phyloP scores from a whole-genome alignment of 108 stramenopile species.

The Skeletonema marinoi region DNA sequence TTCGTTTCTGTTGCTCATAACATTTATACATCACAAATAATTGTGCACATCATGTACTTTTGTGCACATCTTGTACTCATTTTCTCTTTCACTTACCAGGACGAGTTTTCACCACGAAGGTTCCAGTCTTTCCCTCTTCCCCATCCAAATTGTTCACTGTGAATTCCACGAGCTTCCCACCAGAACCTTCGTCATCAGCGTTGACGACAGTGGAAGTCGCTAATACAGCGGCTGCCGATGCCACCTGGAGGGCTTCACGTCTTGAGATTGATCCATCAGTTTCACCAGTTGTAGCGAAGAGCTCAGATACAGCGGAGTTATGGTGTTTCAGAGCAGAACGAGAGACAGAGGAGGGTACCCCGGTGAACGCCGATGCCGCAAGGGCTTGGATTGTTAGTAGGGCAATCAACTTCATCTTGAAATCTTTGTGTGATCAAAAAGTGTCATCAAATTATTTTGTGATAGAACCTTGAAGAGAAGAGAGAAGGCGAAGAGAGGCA shows the following conservation, averaged over 20 bases:
- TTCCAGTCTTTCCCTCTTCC: conserved; percentile 59
- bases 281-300: conserved; percentile 12
- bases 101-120: conserved; percentile 65
- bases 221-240: conserved; percentile 9
- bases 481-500: no score
- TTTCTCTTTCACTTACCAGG: conserved; percentile 29
- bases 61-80: neutral
- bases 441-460: no score
- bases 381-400: conserved; percentile 21
- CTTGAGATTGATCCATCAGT: conserved; percentile 8
- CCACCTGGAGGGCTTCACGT: conserved; percentile 16
- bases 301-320: neutral
- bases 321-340: neutral
- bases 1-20: no score
- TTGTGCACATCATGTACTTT: no score
- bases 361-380: conserved; percentile 20
- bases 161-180: conserved; percentile 61
- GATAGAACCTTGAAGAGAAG: no score
- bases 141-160: conserved; percentile 74
- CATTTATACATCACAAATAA: no score
- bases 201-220: neutral
- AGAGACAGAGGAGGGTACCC: conserved; percentile 8
- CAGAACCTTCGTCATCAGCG: conserved; percentile 27
- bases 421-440: neutral
- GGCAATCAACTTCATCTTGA: conserved; percentile 15